Evolutionary conservation across 2,329 filamentous ascomycete genomes (phyloP).

Genomic region (Pseudogymnoascus sp.): DNA sequence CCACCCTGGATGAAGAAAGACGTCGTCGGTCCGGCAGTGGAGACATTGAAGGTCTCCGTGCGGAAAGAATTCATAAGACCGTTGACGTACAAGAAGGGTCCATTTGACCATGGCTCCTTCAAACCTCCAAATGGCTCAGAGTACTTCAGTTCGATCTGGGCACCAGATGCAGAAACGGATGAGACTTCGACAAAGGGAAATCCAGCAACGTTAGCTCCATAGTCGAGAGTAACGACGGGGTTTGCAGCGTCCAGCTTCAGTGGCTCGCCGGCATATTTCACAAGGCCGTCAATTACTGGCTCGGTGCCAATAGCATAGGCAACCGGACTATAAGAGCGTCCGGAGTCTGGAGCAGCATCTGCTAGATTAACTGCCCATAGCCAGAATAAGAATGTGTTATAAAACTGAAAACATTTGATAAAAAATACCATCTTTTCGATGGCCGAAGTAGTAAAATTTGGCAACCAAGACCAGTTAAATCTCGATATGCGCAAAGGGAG

Average conservation of each 20-base stretch:
- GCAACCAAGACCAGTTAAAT: background rate
- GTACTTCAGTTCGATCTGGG: conserved; percentile 35
- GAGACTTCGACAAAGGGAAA: conserved; percentile 31
- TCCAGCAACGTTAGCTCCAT: conserved; percentile 32
- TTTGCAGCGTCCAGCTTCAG: conserved; percentile 1
- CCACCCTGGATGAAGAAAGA: conserved; percentile 37
- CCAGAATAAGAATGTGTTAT: conserved; percentile 5
- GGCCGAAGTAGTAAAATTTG: background rate
- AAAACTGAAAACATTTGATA: conserved; percentile 4
- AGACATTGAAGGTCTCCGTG: conserved; percentile 36
- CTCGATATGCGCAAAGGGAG: background rate
- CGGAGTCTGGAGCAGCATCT: background rate
- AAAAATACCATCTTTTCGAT: background rate
- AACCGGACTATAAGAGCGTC: background rate
- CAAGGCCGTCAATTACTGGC: conserved; percentile 4
- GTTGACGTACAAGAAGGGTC: conserved; percentile 28
- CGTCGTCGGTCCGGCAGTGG: conserved; percentile 24
- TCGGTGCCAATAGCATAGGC: conserved; percentile 1
- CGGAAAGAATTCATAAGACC: conserved; percentile 33
- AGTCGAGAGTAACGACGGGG: conserved; percentile 27
- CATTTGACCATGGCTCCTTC: conserved; percentile 28
- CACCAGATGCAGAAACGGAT: conserved; percentile 20
- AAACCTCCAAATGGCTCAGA: conserved; percentile 31
- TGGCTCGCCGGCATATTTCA: background rate
- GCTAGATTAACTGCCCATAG: background rate